Evolutionary conservation across 2,329 filamentous ascomycete species (phyloP), one percentile per base, ranked within the genome.

Genomic region (Arthrobotrys conoides): DNA sequence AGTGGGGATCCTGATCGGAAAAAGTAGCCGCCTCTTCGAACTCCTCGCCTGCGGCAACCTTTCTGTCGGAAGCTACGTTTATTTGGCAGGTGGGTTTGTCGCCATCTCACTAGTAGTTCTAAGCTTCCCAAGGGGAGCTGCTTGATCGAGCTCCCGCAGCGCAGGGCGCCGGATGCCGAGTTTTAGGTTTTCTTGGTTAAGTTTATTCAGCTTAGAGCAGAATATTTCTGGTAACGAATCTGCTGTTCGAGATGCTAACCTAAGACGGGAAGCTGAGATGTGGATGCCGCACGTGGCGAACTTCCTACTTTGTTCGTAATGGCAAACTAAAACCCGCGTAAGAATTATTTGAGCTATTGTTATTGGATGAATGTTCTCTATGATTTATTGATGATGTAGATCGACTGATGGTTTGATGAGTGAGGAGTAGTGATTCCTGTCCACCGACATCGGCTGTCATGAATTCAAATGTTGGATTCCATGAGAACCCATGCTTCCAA

Each of bases 101-200:
- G 49, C 63, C 38, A 57, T 41, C 46, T 49, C 55, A 24, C 22
- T 57, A 6, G n/a, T n/a, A n/a, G n/a, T n/a, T n/a, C n/a, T 22
- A 53, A 61, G 44, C 27, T 27, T 22, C 53, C 48, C 0, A 33
- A 38, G 41, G 41, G 46, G 41, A 63, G 41, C 67, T 71, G 27
- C 66, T 71, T 24, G 33, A 46, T 71, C 51, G 65, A 70, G 71
- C 65, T 65, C 65, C 33, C 48, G 53, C 64, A 57, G 55, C 55
- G 67, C 38, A 33, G 53, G 57, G 30, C 65, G 71, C 71, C 71
- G 65, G 59, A 38, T 65, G 51, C 70, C 70, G 70, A 64, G 68
- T 65, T 48, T 51, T 24, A 22, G n/a, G 41, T 46, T 38, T n/a
- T 41, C 44, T 46, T 46, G 33, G 33, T 61, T 61, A 41, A 33